Conservation (phyloP, 2,329 filamentous ascomycete species). For the Penicillium sp. region DNA sequence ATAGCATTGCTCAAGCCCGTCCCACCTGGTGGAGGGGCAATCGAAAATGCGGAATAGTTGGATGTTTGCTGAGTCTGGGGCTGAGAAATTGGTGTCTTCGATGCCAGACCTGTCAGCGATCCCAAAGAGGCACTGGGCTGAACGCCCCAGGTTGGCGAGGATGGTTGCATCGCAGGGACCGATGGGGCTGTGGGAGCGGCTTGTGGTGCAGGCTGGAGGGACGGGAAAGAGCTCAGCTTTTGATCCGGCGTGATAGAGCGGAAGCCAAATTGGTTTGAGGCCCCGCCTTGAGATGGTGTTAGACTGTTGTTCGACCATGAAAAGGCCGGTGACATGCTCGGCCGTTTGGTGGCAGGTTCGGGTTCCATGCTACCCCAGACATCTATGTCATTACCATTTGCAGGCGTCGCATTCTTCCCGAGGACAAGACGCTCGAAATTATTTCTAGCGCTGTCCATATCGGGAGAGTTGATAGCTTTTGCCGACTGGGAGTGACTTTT, state of each 20-base stretch:
- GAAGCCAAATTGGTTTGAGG: slow-evolving; percentile 24
- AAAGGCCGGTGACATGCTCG: slow-evolving; percentile 37
- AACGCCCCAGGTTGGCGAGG: slow-evolving; percentile 23
- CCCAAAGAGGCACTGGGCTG: slow-evolving; percentile 23
- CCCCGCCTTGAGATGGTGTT: slow-evolving; percentile 18
- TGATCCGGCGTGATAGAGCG: slow-evolving; percentile 55
- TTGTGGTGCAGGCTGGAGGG: slow-evolving; percentile 44
- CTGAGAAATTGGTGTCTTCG: slow-evolving; percentile 15
- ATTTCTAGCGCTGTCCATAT: slow-evolving; percentile 56
- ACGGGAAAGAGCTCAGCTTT: slow-evolving; percentile 47
- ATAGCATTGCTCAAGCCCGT: slow-evolving; percentile 21
- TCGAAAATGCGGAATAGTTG: slow-evolving; percentile 40
- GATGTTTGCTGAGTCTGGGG: slow-evolving; percentile 20
- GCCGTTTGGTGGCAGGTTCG: slow-evolving; percentile 28
- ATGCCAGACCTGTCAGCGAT: slow-evolving; percentile 26
- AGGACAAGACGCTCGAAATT: slow-evolving; percentile 91
- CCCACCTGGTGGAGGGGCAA: slow-evolving; percentile 39
- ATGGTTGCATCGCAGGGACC: slow-evolving; percentile 31
- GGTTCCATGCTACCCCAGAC: slow-evolving; percentile 34
- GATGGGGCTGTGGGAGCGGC: slow-evolving; percentile 26
- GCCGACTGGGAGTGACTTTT: slow-evolving; percentile 26
- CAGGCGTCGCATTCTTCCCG: slow-evolving; percentile 54
- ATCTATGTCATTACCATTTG: slow-evolving; percentile 31
- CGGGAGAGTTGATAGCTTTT: slow-evolving; percentile 40
- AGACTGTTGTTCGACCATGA: slow-evolving; percentile 41